These are phyloP conservation scores for Lipomyces oligophaga DNA, from an alignment of 805 yeast species.

Conservation along the genomic window DNA sequence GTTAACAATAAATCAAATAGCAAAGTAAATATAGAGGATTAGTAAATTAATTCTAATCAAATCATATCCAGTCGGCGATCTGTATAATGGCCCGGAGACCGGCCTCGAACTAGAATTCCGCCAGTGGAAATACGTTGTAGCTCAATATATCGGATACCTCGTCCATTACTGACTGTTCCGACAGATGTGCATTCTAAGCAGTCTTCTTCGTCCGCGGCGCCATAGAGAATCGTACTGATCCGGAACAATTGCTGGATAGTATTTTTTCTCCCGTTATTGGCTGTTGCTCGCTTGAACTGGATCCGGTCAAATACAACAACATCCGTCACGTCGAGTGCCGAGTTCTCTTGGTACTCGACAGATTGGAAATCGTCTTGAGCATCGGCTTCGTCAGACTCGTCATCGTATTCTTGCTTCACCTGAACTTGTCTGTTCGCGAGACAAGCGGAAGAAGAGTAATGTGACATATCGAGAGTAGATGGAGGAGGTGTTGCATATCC, in stretches of 20 bases:
- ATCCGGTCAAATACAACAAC: constrained; percentile 23
- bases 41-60: constrained; percentile 1
- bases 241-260: constrained; percentile 23
- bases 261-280: constrained; percentile 31
- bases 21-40: too few relatives aligned
- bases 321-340: constrained; percentile 1
- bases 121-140: constrained; percentile 18
- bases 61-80: constrained; percentile 9
- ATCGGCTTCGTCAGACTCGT: background rate
- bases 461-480: background rate
- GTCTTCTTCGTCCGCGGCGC: constrained; percentile 11
- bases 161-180: constrained; percentile 48
- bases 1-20: too few relatives aligned
- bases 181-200: constrained; percentile 36
- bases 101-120: constrained; percentile 26
- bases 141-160: constrained; percentile 39
- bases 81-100: constrained; percentile 27
- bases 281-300: constrained; percentile 32
- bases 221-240: constrained; percentile 14
- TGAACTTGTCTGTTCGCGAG: too few relatives aligned
- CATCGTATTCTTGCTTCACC: background rate
- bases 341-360: background rate
- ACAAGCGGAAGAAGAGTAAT: background rate
- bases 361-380: background rate
- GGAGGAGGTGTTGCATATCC: too few relatives aligned